Evolutionary conservation across 139 green algal species (phyloP).

Genomic region (Picochlorum sp.): DNA sequence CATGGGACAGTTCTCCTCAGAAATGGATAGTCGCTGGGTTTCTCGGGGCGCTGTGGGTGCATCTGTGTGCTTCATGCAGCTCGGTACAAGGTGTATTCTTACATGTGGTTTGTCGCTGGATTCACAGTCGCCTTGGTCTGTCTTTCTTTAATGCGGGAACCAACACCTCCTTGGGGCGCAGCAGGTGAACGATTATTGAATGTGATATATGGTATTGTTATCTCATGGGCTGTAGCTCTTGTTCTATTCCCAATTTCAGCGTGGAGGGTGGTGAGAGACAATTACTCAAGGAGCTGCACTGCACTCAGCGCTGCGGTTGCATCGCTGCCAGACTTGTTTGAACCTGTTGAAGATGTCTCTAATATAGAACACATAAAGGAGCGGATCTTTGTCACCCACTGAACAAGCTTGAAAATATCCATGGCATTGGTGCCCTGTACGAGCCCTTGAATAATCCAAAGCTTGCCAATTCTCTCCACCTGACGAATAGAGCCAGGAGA

Average conservation of each 20-base stretch:
- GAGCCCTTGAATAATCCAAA: neutral
- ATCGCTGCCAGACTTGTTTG: neutral
- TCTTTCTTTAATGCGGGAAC: neutral
- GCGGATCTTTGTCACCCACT: neutral
- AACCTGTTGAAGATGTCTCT: neutral
- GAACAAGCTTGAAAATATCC: neutral
- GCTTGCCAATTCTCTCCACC: neutral
- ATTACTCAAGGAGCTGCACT: neutral
- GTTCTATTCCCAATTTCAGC: neutral
- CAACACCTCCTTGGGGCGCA: neutral
- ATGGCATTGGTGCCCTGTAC: neutral
- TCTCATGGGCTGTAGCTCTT: neutral
- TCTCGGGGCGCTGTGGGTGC: neutral
- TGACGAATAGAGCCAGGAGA: neutral
- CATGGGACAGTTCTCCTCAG: neutral
- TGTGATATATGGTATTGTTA: neutral
- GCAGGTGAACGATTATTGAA: neutral
- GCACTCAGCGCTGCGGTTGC: neutral
- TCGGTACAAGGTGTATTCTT: neutral
- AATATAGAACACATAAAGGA: neutral
- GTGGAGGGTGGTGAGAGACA: neutral
- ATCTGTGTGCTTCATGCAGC: neutral
- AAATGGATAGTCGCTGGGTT: neutral
- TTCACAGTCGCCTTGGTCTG: neutral
- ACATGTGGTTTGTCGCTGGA: conserved; percentile 3